Evolutionary conservation across 192 early-diverging fungal species (phyloP).

Genomic region (Chytriomyces sp.): DNA sequence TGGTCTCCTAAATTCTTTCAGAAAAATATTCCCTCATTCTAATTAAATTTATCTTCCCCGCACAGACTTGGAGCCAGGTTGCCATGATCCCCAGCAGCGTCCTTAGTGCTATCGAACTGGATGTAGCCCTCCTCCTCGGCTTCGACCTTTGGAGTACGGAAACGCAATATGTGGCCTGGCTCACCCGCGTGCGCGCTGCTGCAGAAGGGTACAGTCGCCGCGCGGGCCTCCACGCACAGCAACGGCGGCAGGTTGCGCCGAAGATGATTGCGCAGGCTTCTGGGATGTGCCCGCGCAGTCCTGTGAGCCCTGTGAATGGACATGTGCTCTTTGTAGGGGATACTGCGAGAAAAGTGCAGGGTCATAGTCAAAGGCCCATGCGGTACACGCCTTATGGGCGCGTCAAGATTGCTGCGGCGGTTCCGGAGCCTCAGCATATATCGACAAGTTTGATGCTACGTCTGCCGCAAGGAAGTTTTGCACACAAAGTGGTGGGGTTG

Average conservation of each 20-base stretch:
- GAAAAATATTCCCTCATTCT: neutral
- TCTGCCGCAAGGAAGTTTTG: neutral
- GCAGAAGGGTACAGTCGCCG: neutral
- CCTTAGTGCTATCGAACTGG: conserved; percentile 17
- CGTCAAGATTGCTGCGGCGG: neutral
- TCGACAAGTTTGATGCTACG: neutral
- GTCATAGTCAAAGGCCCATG: too few species aligned
- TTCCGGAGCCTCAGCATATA: too few species aligned
- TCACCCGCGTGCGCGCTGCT: neutral
- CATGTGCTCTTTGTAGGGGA: neutral
- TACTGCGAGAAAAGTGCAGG: neutral
- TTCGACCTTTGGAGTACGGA: conserved; percentile 22
- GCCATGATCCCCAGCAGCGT: neutral
- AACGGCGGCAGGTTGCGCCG: neutral
- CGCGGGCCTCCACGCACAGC: neutral
- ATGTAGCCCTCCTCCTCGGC: conserved; percentile 8
- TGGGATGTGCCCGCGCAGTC: neutral
- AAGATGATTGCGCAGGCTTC: neutral
- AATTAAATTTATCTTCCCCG: neutral
- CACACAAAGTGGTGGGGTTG: neutral
- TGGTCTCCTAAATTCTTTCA: neutral
- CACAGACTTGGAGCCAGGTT: conserved; percentile 20
- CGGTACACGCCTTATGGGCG: neutral
- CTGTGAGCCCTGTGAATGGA: neutral
- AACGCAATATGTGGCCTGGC: neutral